Conservation (phyloP, 495 filamentous ascomycete species). For the Letharia columbiana region DNA sequence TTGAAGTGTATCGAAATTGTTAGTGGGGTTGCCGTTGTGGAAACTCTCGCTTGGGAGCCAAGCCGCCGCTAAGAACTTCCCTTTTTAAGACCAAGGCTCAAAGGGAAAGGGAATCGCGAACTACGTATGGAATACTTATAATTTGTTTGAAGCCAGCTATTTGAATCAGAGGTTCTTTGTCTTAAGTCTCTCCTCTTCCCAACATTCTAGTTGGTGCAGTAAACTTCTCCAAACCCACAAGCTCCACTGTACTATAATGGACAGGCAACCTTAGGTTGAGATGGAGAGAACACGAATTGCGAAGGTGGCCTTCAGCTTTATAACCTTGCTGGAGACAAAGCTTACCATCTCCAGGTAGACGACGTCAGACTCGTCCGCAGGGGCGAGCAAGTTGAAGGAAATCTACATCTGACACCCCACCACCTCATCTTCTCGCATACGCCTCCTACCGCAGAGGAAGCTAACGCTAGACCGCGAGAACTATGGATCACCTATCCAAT, state of each 20-base stretch:
- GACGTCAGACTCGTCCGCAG: slow-evolving; percentile 55
- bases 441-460: slow-evolving; percentile 28
- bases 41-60: slow-evolving; percentile 16
- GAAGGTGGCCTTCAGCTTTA: slow-evolving; percentile 34
- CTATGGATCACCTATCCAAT: slow-evolving; percentile 93
- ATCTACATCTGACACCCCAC: slow-evolving; percentile 56
- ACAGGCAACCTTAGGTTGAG: background rate
- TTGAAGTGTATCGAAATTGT: slow-evolving; percentile 26
- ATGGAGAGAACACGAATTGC: slow-evolving; percentile 53
- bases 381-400: slow-evolving; percentile 51
- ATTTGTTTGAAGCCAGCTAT: background rate
- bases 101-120: background rate
- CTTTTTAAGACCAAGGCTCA: background rate
- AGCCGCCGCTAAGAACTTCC: background rate
- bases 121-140: background rate
- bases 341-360: slow-evolving; percentile 42
- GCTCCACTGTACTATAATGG: background rate
- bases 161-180: background rate
- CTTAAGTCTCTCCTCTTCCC: background rate
- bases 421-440: slow-evolving; percentile 55
- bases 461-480: slow-evolving; percentile 52
- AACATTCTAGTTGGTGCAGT: background rate
- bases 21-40: slow-evolving; percentile 24
- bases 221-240: too few species aligned
- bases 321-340: background rate